phyloP scores from a whole-genome alignment of 345 rosid species.

The Camelina hispida region DNA sequence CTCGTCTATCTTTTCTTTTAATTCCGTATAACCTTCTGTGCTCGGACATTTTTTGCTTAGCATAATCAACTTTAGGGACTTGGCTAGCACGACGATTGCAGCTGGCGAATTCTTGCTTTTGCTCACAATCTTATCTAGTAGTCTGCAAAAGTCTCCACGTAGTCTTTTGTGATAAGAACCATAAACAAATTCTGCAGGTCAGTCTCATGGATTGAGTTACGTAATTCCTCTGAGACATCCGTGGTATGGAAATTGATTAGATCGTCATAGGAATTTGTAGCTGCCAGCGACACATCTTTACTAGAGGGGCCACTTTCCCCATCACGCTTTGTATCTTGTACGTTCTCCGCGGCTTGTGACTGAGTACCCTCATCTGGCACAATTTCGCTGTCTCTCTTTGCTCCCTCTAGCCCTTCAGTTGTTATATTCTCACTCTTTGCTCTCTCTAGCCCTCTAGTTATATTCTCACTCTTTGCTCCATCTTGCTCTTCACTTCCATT shows the following conservation, averaged over 20 bases:
- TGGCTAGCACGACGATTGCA: constrained; percentile 47
- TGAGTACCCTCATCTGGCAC: background rate
- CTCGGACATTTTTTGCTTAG: background rate
- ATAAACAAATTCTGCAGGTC: constrained; percentile 24
- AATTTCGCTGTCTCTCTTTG: background rate
- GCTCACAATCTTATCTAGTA: background rate
- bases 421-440: background rate
- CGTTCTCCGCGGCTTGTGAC: background rate
- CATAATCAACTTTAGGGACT: constrained; percentile 34
- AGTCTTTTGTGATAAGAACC: background rate
- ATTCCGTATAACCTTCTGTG: background rate
- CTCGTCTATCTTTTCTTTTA: background rate
- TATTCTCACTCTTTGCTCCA: background rate
- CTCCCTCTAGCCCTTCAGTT: background rate
- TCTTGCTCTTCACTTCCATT: background rate
- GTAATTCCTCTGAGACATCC: background rate
- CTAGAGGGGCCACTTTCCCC: background rate
- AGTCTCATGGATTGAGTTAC: background rate
- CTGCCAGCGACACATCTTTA: background rate
- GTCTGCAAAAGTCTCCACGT: too few species aligned
- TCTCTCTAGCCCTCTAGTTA: background rate
- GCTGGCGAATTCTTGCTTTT: constrained; percentile 42
- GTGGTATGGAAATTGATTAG: background rate
- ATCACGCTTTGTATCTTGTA: too few species aligned
- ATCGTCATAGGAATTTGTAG: background rate